A percentile compares a stretch with the other conserved stretches of the same genome.
These are phyloP conservation scores for Abelmoschus esculentus DNA, from an alignment of 345 rosid genomes.

Conservation along the genomic window DNA sequence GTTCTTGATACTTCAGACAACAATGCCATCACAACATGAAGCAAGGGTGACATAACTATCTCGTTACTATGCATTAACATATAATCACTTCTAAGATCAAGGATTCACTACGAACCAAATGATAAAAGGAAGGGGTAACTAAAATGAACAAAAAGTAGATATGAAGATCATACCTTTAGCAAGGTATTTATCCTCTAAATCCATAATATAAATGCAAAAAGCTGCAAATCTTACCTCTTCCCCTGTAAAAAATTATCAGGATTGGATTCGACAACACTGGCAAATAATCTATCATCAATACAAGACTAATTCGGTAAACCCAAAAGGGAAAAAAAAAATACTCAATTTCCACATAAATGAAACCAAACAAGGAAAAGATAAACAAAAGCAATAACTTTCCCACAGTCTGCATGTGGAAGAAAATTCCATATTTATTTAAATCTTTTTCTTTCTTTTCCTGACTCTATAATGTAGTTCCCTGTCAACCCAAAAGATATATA, in stretches of 20 bases:
- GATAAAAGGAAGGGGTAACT: background rate
- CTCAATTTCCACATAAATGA: background rate
- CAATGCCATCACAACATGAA: background rate
- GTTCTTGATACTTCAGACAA: background rate
- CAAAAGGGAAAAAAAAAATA: too few relatives aligned
- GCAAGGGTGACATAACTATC: background rate
- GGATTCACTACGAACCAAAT: background rate
- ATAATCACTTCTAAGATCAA: background rate
- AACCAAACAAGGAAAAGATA: slow-evolving; percentile 1
- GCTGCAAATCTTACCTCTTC: slow-evolving; percentile 16
- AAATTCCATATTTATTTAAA: background rate
- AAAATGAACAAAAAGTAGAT: slow-evolving; percentile 7
- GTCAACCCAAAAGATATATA: background rate
- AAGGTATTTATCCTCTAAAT: slow-evolving; percentile 41
- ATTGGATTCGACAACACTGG: background rate
- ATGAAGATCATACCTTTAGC: slow-evolving; percentile 38
- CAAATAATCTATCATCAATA: background rate
- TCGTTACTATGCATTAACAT: too few relatives aligned
- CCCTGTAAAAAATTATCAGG: slow-evolving; percentile 20
- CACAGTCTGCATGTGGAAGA: background rate
- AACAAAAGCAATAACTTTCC: background rate
- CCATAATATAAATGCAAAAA: slow-evolving; percentile 30
- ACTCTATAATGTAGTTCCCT: slow-evolving; percentile 14
- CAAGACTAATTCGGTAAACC: background rate
- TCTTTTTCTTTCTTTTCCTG: background rate